Evolutionary conservation across 345 rosid species (phyloP), one percentile per base, ranked within the genome.

Genomic region (Aquilaria yunnanensis): DNA sequence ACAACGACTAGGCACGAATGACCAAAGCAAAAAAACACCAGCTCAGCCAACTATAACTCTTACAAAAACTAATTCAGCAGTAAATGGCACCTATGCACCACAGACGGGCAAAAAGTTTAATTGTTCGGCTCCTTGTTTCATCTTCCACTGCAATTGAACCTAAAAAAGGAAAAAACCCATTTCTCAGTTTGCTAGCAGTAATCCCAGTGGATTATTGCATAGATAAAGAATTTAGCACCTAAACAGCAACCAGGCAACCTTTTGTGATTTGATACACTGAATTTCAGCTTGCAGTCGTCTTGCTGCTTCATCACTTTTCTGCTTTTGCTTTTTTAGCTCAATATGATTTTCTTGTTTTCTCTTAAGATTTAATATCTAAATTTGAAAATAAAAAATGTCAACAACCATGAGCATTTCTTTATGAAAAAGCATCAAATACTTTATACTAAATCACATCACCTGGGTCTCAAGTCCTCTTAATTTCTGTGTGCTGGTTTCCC

Each of bases 101-200:
- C 23, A 16, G 23, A 16, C 23, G 23, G 23, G 23, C 0, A 0
- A 16, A 16, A 16, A 16, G 23, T 16, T 16, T 16, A 94, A 94
- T 72, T 90, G 99, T 67, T 90, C 99, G 14, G 97, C 95, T 76
- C 90, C 99, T 80, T 90, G 97, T 81, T 88, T 94, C 78, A 94
- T 94, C 67, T 81, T 94, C 57, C 88, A 90, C 64, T 90, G 99
- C 75, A 94, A 78, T 75, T 94, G 99, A 78, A 94, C 99, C 99
- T 94, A 55, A 47, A n/a, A 54, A 62, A 48, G 51, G 51, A 0
- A 16, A 16, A 16, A 16, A 16, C 23, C 23, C 23, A 16, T 16
- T 16, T 16, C 23, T 16, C 0, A 16, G 23, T 16, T 16, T 16
- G 23, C 23, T 16, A 16, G 23, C 23, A 16, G 23, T 16, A 16